phyloP scores from a whole-genome alignment of 2,329 filamentous ascomycete species.

The Pseudocercospora macadamiae region DNA sequence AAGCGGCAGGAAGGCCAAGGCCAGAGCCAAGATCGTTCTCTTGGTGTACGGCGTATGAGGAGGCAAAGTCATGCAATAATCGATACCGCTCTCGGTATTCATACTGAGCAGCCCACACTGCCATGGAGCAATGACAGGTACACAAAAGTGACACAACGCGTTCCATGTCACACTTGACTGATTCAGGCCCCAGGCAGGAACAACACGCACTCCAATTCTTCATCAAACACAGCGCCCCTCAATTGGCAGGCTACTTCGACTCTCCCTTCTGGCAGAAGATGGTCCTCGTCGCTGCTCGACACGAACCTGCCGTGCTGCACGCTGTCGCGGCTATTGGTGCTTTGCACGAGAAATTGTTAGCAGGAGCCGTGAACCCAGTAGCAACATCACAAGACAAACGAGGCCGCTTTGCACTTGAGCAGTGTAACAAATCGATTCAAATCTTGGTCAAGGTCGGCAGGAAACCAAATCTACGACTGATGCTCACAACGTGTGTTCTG shows the following conservation, averaged over 20 bases:
- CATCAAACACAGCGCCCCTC: conserved; percentile 28
- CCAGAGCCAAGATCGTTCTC: conserved; percentile 12
- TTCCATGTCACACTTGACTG: no score
- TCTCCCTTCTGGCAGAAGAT: conserved; percentile 33
- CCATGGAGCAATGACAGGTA: conserved; percentile 25
- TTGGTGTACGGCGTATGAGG: conserved; percentile 14
- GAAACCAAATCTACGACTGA: conserved; percentile 26
- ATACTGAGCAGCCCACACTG: conserved; percentile 17
- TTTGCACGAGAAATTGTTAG: conserved; percentile 30
- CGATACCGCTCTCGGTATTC: conserved; percentile 22
- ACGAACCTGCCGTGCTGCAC: conserved; percentile 29
- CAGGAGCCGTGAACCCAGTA: conserved; percentile 20
- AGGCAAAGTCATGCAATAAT: conserved; percentile 26
- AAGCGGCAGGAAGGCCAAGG: conserved; percentile 9
- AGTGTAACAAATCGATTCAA: conserved; percentile 32
- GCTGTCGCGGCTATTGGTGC: conserved; percentile 30
- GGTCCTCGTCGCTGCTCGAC: conserved; percentile 26
- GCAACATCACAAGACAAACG: conserved; percentile 12
- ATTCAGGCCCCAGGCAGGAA: no score
- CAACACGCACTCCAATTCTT: conserved; percentile 32
- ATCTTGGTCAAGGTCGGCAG: conserved; percentile 16
- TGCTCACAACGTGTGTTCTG: conserved; percentile 31
- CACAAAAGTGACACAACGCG: no score
- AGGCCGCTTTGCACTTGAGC: conserved; percentile 30
- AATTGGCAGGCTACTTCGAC: conserved; percentile 32